A percentile compares a stretch with the other conserved stretches of the same genome.
phyloP scores from a whole-genome alignment of 2,329 filamentous ascomycete genomes.

The Paraphaeosphaeria minitans region DNA sequence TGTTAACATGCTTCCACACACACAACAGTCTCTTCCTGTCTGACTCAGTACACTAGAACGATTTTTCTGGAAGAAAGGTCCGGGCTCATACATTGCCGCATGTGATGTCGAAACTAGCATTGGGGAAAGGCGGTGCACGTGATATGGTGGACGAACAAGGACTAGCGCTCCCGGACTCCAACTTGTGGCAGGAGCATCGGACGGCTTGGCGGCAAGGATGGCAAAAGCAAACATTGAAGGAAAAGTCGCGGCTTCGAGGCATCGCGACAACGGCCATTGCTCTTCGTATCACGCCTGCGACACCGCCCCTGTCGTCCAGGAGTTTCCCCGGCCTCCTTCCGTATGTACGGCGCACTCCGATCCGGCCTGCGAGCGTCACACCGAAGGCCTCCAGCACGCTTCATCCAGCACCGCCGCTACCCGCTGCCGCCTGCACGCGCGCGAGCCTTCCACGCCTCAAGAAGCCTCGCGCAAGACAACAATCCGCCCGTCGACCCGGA shows the following conservation, averaged over 20 bases:
- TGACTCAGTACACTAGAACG: too few relatives aligned
- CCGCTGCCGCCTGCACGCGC: constrained; percentile 29
- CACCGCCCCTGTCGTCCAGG: constrained; percentile 23
- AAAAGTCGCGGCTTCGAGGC: constrained; percentile 24
- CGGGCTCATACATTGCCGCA: too few relatives aligned
- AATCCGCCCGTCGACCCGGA: constrained; percentile 38
- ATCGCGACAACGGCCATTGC: constrained; percentile 26
- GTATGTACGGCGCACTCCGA: constrained; percentile 50
- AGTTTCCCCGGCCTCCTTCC: constrained; percentile 20
- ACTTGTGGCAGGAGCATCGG: not conserved
- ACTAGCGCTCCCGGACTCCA: not conserved
- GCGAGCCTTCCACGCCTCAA: constrained; percentile 44
- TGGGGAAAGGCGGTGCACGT: not conserved
- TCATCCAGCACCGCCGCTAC: constrained; percentile 46
- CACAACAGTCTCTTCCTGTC: too few relatives aligned
- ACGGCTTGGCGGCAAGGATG: constrained; percentile 12
- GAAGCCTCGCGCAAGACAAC: constrained; percentile 30
- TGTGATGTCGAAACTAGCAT: too few relatives aligned
- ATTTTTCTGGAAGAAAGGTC: too few relatives aligned
- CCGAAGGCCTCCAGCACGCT: constrained; percentile 43
- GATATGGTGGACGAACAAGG: not conserved
- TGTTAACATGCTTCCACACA: too few relatives aligned
- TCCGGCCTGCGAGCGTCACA: constrained; percentile 48
- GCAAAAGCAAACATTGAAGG: constrained; percentile 11
- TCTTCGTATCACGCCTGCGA: constrained; percentile 18